A percentile compares a stretch with the other conserved stretches of the same genome.
These are phyloP conservation scores for Fonsecaea multimorphosa DNA, from an alignment of 2,329 filamentous ascomycete genomes.

Conservation along the genomic window DNA sequence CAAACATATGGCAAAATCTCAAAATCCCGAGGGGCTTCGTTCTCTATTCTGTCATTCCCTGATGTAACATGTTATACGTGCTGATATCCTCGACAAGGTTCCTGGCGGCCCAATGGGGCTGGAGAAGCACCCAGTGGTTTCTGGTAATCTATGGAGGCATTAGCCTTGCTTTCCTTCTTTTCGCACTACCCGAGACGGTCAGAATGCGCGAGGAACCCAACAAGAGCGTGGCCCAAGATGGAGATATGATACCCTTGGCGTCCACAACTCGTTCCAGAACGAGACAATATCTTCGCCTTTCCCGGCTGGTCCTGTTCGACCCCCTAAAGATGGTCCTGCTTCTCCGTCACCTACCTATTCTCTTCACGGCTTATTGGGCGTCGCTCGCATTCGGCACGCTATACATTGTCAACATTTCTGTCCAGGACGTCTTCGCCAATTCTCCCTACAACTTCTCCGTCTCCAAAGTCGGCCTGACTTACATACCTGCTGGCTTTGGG, in stretches of 20 bases:
- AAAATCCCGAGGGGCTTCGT: neutral
- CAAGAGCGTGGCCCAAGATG: neutral
- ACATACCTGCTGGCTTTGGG: neutral
- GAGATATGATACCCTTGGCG: neutral
- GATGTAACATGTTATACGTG: neutral
- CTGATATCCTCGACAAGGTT: neutral
- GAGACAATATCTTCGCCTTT: neutral
- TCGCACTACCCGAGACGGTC: slow-evolving; percentile 40
- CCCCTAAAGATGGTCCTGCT: neutral
- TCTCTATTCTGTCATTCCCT: neutral
- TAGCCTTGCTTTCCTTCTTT: slow-evolving; percentile 48
- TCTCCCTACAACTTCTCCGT: slow-evolving; percentile 4
- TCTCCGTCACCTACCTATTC: neutral
- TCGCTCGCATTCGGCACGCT: neutral
- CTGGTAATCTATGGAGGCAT: slow-evolving; percentile 69
- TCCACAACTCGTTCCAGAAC: neutral
- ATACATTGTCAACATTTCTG: slow-evolving; percentile 2
- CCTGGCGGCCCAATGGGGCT: slow-evolving; percentile 45
- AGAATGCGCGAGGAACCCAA: neutral
- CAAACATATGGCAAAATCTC: slow-evolving; percentile 62
- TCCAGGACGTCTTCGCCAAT: neutral
- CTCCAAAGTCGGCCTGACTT: neutral
- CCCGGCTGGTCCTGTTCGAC: neutral
- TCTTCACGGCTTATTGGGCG: neutral
- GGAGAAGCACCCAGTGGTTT: slow-evolving; percentile 80